phyloP scores from a whole-genome alignment of 139 green algal genomes.

The Chlamydomonas sp. region DNA sequence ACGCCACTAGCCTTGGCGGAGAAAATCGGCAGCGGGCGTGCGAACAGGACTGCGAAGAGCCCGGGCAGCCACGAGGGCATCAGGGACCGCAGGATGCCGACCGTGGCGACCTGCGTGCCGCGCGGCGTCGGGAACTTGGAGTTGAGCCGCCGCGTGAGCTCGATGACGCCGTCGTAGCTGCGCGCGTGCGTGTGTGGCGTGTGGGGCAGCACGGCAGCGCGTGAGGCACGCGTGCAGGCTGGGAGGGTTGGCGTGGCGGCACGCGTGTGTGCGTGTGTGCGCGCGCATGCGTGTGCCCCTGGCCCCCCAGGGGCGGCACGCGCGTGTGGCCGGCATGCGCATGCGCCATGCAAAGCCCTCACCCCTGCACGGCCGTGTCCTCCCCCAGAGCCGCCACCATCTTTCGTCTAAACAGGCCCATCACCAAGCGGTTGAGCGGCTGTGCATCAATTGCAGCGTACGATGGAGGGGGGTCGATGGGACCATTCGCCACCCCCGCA shows the following conservation, averaged over 20 bases:
- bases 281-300: too few relatives aligned
- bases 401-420: slow-evolving; percentile 67
- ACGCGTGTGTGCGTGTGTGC: too few relatives aligned
- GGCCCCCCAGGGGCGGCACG: too few relatives aligned
- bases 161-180: slow-evolving; percentile 82
- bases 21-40: too few relatives aligned
- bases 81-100: slow-evolving; percentile 61
- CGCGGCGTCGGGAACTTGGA: slow-evolving; percentile 28
- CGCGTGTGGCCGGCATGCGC: background rate
- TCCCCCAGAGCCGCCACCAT: slow-evolving; percentile 59
- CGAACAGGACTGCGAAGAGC: slow-evolving; percentile 59
- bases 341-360: background rate
- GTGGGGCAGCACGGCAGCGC: too few relatives aligned
- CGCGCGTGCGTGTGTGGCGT: background rate
- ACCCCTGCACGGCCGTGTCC: slow-evolving; percentile 29
- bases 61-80: slow-evolving; percentile 75
- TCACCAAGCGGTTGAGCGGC: slow-evolving; percentile 58
- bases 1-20: too few relatives aligned
- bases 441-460: slow-evolving; percentile 31
- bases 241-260: too few relatives aligned
- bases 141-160: slow-evolving; percentile 74
- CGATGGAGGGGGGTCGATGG: background rate
- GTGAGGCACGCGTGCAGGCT: too few relatives aligned
- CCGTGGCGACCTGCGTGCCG: slow-evolving; percentile 56
- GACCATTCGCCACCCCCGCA: too few relatives aligned